phyloP scores from a whole-genome alignment of 148 eudicot genomes.

The Salicornia ramosissima region DNA sequence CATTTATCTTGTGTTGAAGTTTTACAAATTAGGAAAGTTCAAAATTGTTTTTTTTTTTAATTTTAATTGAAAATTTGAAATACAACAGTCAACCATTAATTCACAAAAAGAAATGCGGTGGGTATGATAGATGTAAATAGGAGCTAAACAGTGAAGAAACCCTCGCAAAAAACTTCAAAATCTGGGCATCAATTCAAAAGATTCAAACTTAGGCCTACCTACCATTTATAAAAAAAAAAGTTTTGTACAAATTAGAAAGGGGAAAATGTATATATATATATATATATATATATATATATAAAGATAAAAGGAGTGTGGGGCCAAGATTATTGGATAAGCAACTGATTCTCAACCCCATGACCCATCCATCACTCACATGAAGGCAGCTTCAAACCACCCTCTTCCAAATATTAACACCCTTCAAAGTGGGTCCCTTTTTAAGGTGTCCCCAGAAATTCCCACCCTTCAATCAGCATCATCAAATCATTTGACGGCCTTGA shows the following conservation, averaged over 20 bases:
- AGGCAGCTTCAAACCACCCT: conserved; percentile 16
- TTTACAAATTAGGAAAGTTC: conserved; percentile 1
- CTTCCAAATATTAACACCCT: conserved; percentile 15
- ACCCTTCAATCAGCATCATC: conserved; percentile 12
- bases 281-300: no score
- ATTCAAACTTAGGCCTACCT: conserved; percentile 23
- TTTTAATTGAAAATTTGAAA: no score
- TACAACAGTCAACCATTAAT: no score
- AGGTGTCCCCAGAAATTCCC: conserved; percentile 1
- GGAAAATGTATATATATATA: no score
- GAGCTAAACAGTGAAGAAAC: not conserved
- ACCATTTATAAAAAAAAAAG: not conserved
- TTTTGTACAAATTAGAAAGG: not conserved
- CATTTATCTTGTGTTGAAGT: not conserved
- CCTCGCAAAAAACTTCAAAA: not conserved
- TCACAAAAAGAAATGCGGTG: not conserved
- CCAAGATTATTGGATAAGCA: conserved; percentile 18
- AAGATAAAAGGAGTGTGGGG: conserved; percentile 16
- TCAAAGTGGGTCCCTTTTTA: conserved; percentile 1
- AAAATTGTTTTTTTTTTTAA: not conserved
- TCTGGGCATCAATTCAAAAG: not conserved
- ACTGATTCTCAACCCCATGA: conserved; percentile 11
- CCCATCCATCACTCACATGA: conserved; percentile 21
- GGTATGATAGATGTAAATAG: not conserved
- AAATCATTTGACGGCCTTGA: conserved; percentile 15